Evolutionary conservation across 2,329 filamentous ascomycete species (phyloP).

Genomic region (Xylariaceae sp.): DNA sequence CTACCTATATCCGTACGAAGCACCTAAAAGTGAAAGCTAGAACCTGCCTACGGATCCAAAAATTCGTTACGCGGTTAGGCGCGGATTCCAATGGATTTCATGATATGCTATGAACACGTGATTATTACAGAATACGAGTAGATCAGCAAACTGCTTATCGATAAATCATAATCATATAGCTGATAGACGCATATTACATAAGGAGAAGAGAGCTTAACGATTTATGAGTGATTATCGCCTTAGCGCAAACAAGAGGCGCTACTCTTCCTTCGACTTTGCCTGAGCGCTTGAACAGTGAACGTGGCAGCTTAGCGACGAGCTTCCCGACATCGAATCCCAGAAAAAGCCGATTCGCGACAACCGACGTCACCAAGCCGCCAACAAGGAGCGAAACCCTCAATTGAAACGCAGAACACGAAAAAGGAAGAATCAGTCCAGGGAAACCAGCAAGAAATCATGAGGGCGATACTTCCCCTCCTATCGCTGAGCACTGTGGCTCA

Average conservation of each 20-base stretch:
- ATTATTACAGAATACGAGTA: too few species aligned
- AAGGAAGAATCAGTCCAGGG: not conserved
- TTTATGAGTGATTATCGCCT: not conserved
- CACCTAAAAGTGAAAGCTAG: too few species aligned
- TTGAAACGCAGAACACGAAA: slow-evolving; percentile 12
- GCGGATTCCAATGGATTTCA: too few species aligned
- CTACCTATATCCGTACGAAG: too few species aligned
- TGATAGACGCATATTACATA: too few species aligned
- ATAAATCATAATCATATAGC: too few species aligned
- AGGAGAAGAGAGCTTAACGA: not conserved
- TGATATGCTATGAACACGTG: too few species aligned
- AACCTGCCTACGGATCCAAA: too few species aligned
- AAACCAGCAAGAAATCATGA: slow-evolving; percentile 41
- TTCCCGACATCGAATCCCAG: not conserved
- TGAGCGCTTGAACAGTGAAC: slow-evolving; percentile 10
- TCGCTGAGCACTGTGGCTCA: slow-evolving; percentile 62
- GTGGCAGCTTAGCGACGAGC: slow-evolving; percentile 17
- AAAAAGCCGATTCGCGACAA: slow-evolving; percentile 3
- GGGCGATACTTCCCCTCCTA: slow-evolving; percentile 58
- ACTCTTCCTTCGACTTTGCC: too few species aligned
- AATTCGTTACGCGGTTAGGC: too few species aligned
- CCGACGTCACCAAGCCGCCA: not conserved
- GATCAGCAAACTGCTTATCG: too few species aligned
- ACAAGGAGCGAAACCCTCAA: slow-evolving; percentile 3
- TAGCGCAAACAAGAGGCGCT: not conserved